Base-by-base conservation (phyloP, 495 filamentous ascomycete genomes). In the Sabuloglossum arenarium region DNA sequence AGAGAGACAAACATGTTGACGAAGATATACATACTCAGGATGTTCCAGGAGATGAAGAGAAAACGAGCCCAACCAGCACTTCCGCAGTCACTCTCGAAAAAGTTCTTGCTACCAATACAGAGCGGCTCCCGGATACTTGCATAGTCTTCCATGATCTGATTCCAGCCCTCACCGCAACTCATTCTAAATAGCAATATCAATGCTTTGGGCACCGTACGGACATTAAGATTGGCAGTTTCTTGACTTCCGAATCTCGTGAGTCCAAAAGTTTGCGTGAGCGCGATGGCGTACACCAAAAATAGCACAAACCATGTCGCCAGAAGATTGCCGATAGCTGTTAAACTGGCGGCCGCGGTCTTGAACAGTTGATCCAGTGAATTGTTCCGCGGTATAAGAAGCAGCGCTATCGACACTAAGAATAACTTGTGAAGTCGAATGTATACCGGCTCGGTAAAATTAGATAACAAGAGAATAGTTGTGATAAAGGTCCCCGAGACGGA, bases 1-100 rank as follows among this genome's bases (percentile, higher is more conserved):
- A 99, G 79, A 42, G 91, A 99, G 56, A 97, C 88, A 66, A 99
- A 99, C 69, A 99, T 74, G 64, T 85, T 94, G 62, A 97, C 89
- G 62, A 99, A 99, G 67, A 99, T 91, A 69, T 97, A 99, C 91
- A 99, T 97, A 82, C 90, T 96, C 65, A 97, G 76, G 62, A 99
- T 87, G 71, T 99, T 99, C 91, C 91, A 99, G 11, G 84, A 76
- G 57, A 96, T 86, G 71, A 99, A 97, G 31, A 99, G 72, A 46
- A 76, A 75, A 32, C 86, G 76, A 16, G 91, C 88, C 85, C 91
- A 97, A 45, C 78, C 75, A 25, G 76, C 75, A 66, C 91, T 90
- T 32, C 91, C 91, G 63, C 91, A 99, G 70, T 97, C 93, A 62
- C 85, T 85, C n/a, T 85, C 68, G 58, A 86, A 84, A 64, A 90